A percentile compares a stretch with the other conserved stretches of the same genome.
These are phyloP conservation scores for Amyloporia xantha DNA, from an alignment of 768 basidiomycete species.

Conservation along the genomic window DNA sequence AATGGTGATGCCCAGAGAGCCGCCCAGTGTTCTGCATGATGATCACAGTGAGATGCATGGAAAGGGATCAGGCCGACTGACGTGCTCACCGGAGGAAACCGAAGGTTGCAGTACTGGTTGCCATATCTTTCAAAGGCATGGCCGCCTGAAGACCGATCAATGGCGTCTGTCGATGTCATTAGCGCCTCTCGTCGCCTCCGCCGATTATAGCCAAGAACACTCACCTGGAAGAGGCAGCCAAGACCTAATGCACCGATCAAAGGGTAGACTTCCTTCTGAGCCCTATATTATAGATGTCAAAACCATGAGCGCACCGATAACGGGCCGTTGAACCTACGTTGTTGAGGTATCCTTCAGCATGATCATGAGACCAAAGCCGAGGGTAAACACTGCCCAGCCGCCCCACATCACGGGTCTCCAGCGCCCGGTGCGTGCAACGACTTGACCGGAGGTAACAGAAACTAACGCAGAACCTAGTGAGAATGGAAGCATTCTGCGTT, in stretches of 20 bases:
- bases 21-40: conserved; percentile 53
- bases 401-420: conserved; percentile 63
- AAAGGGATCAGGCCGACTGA: not conserved
- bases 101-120: conserved; percentile 67
- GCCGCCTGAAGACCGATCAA: conserved; percentile 75
- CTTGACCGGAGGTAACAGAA: conserved; percentile 50
- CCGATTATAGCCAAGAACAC: not conserved
- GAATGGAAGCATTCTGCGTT: conserved; percentile 66
- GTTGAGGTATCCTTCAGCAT: conserved; percentile 54
- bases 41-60: too few species aligned
- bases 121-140: conserved; percentile 86
- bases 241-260: conserved; percentile 60
- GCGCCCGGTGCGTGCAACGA: conserved; percentile 48
- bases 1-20: conserved; percentile 68
- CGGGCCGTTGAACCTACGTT: conserved; percentile 33
- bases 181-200: not conserved
- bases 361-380: conserved; percentile 72
- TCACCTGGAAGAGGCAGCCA: conserved; percentile 57
- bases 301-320: not conserved
- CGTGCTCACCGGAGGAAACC: conserved; percentile 54
- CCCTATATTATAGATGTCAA: conserved; percentile 21
- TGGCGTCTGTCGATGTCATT: conserved; percentile 37
- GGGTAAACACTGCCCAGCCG: conserved; percentile 45
- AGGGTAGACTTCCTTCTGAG: conserved; percentile 55
- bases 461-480: conserved; percentile 53